Evolutionary conservation across 768 basidiomycete species (phyloP), one percentile per base, ranked within the genome.

Genomic region (Mrakia frigida): DNA sequence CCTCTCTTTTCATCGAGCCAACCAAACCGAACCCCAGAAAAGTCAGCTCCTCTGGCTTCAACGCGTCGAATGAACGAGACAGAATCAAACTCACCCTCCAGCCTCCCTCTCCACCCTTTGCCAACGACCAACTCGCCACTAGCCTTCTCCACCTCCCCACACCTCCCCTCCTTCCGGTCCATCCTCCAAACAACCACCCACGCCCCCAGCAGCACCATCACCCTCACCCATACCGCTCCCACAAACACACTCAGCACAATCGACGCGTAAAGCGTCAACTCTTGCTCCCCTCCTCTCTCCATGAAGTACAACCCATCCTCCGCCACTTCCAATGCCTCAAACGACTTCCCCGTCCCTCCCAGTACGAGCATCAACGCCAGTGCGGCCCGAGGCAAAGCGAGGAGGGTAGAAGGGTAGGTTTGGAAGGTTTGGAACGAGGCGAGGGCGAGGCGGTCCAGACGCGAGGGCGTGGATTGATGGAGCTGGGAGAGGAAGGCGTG

Each of bases 261-360:
- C 65, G 39, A 43, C 65, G 65, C 65, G 39, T 68, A 68, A 1
- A n/a, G 3, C 9, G 65, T 68, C 65, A 68, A 39, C 35, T 37
- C 35, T 39, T 39, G 5, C 9, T 7, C 25, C 9, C 14, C 21
- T 35, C 39, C 14, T 16, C 43, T 41, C 39, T 41, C 39, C 39
- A 41, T 14, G 39, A 68, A 43, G 39, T 68, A 68, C 35, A 68
- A 37, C 35, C 65, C 56, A 14, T 56, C 65, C 65, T 68, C 65
- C 35, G 43, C 14, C 16, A 25, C 37, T 21, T 43, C 3, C 25
- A 68, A 5, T 11, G 25, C 37, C 16, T 18, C 37, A 11, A 68
- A 39, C 37, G 35, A 35, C 18, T 25, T 35, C 18, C 37, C 37
- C 23, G 65, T 68, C 23, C 65, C 65, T 39, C 65, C 65, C 0